phyloP scores from a whole-genome alignment of 75 land plant genomes.

The Sequoiadendron giganteum region DNA sequence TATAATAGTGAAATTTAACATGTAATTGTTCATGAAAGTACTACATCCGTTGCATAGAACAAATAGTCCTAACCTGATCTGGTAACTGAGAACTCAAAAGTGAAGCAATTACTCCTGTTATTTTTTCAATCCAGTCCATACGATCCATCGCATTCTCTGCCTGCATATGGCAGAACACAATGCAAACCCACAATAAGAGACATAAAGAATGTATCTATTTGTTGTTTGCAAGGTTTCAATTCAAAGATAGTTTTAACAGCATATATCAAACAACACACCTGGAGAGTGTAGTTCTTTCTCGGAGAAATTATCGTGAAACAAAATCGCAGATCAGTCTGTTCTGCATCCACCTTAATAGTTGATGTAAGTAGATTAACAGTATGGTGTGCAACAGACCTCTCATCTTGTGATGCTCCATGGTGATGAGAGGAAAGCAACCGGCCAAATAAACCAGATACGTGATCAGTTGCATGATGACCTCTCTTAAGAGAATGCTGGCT shows the following conservation, averaged over 20 bases:
- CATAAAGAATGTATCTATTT: background rate
- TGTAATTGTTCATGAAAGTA: background rate
- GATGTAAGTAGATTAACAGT: constrained; percentile 94
- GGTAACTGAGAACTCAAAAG: constrained; percentile 74
- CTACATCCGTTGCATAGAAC: background rate
- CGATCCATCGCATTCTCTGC: constrained; percentile 81
- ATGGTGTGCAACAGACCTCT: constrained; percentile 91
- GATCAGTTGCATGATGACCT: constrained; percentile 55
- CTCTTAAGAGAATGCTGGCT: constrained; percentile 28
- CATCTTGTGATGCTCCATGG: constrained; percentile 53
- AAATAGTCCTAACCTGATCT: constrained; percentile 50
- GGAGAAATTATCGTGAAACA: constrained; percentile 98
- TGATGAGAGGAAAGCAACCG: constrained; percentile 81
- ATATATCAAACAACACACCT: constrained; percentile 35
- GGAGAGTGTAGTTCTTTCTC: constrained; percentile 86
- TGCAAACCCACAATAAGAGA: background rate
- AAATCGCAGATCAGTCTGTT: constrained; percentile 96
- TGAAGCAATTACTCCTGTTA: constrained; percentile 79
- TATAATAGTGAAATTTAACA: background rate
- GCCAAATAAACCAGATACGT: constrained; percentile 68
- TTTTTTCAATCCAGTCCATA: constrained; percentile 84
- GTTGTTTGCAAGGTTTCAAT: background rate
- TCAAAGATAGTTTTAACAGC: constrained; percentile 1
- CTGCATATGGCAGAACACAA: constrained; percentile 30
- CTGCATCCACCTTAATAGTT: constrained; percentile 99